These are phyloP conservation scores for Vitis vinifera DNA, from an alignment of 164 flowering plant genomes.

Conservation along the genomic window ASM3070453v1 NC_081805.1:4162501-4163000, in stretches of 20 bases:
- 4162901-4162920: conserved; percentile 98
- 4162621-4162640: conserved; percentile 91
- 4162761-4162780: neutral
- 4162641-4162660: conserved; percentile 93
- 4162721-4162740: too few relatives aligned
- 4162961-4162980: conserved; percentile 68
- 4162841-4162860: conserved; percentile 74
- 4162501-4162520: neutral
- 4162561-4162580: conserved; percentile 84
- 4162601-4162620: conserved; percentile 93
- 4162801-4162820: conserved; percentile 44
- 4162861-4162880: conserved; percentile 75
- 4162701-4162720: neutral
- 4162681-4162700: conserved; percentile 41
- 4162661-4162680: conserved; percentile 95
- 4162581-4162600: conserved; percentile 50
- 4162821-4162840: conserved; percentile 77
- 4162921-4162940: conserved; percentile 95
- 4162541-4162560: conserved; percentile 66
- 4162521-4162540: conserved; percentile 75
- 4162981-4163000: conserved; percentile 53
- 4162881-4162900: conserved; percentile 91
- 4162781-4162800: conserved; percentile 44
- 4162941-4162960: conserved; percentile 98
- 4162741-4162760: neutral